Conservation (phyloP, 192 early-diverging fungal genomes). For the Diversispora epigaea region DNA sequence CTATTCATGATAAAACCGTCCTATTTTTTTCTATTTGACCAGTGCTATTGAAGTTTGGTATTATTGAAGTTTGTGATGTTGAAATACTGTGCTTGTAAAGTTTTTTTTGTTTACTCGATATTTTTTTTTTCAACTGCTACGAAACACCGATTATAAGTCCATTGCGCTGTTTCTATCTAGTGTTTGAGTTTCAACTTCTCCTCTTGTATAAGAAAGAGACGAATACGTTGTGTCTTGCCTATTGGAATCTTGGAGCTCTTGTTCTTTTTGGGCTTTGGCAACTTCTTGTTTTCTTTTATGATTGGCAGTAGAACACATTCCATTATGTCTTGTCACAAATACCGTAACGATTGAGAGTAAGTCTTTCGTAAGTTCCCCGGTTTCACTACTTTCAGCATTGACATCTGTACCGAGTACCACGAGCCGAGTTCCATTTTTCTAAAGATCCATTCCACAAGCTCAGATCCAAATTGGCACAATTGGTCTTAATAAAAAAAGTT, state of each 20-base stretch:
- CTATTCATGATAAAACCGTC: too few species aligned
- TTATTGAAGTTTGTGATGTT: conserved; percentile 22
- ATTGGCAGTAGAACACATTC: neutral
- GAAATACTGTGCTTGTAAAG: neutral
- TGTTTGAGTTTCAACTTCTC: conserved; percentile 4
- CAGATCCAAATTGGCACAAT: conserved; percentile 2
- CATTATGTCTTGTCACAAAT: conserved; percentile 20
- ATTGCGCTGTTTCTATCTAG: neutral
- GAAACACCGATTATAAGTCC: conserved; percentile 8
- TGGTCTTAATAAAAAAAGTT: neutral
- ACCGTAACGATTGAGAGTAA: conserved; percentile 17
- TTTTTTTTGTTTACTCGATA: conserved; percentile 11
- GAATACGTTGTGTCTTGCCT: conserved; percentile 6
- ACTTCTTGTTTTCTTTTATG: conserved; percentile 3
- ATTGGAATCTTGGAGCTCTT: neutral
- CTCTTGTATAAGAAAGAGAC: neutral
- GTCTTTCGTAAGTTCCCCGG: conserved; percentile 1
- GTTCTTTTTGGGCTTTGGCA: conserved; percentile 2
- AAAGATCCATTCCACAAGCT: conserved; percentile 22
- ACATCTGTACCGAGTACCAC: conserved; percentile 13
- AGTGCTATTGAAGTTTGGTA: neutral
- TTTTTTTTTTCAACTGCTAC: conserved; percentile 4
- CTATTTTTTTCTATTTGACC: too few species aligned
- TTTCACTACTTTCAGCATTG: neutral
- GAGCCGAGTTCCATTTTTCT: conserved; percentile 4